Evolutionary conservation across 495 filamentous ascomycete species (phyloP).

Genomic region (Aspergillus diversus): DNA sequence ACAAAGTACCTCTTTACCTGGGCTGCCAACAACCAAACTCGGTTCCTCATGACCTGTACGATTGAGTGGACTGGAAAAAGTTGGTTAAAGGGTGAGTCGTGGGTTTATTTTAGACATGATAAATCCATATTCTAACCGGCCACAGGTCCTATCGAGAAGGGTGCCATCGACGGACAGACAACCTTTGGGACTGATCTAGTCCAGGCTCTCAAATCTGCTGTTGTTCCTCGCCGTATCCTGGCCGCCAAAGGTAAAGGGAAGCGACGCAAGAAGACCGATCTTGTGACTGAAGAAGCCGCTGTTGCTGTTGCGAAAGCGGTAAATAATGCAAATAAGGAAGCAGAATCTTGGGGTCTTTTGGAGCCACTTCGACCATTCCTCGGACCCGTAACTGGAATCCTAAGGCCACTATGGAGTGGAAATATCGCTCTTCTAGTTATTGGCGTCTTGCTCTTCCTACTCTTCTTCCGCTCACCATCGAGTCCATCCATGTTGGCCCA

Average conservation of each 20-base stretch:
- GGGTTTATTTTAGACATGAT: constrained; percentile 1
- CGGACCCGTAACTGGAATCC: constrained; percentile 69
- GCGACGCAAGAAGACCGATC: constrained; percentile 60
- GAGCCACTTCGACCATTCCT: constrained; percentile 75
- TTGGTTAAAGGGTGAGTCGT: constrained; percentile 85
- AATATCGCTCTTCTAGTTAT: constrained; percentile 60
- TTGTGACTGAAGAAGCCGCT: constrained; percentile 31
- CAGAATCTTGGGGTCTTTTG: constrained; percentile 74
- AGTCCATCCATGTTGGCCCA: constrained; percentile 37
- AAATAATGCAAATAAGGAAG: constrained; percentile 41
- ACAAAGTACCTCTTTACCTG: constrained; percentile 94
- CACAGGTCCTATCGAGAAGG: constrained; percentile 90
- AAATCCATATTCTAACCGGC: constrained; percentile 29
- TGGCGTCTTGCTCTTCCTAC: constrained; percentile 57
- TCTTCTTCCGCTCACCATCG: constrained; percentile 62
- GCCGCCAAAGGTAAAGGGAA: constrained; percentile 49
- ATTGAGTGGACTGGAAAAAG: constrained; percentile 98
- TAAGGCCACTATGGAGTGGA: constrained; percentile 70
- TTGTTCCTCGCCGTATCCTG: constrained; percentile 64
- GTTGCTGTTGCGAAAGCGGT: constrained; percentile 48
- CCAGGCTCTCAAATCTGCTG: constrained; percentile 69
- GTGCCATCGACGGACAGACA: constrained; percentile 86
- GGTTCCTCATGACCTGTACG: constrained; percentile 80
- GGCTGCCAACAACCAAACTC: constrained; percentile 82
- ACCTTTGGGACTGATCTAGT: constrained; percentile 78